Evolutionary conservation across 2,329 filamentous ascomycete genomes (phyloP).

Genomic region (Mariannaea elegans): DNA sequence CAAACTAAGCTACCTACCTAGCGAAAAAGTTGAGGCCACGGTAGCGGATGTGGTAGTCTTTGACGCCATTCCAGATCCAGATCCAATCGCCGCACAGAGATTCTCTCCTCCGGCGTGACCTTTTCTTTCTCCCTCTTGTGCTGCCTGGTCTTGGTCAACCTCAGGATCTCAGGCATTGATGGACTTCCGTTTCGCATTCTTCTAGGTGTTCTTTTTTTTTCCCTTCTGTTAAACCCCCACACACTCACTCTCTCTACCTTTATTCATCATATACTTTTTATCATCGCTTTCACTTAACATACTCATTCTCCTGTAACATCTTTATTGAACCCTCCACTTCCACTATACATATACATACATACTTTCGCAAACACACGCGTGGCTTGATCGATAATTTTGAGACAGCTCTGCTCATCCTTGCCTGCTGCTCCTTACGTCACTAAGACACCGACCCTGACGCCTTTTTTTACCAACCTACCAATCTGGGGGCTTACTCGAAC

Average conservation of each 20-base stretch:
- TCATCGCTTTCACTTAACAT: background rate
- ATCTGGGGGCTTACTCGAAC: background rate
- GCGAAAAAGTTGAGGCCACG: constrained; percentile 12
- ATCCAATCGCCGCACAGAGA: constrained; percentile 8
- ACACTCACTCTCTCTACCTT: background rate
- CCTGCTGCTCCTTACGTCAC: constrained; percentile 8
- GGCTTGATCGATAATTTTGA: background rate
- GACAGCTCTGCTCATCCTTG: constrained; percentile 3
- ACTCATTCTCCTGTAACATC: background rate
- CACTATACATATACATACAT: background rate
- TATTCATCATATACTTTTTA: background rate
- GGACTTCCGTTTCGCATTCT: background rate
- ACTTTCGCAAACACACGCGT: too few relatives aligned
- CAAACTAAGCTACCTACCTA: too few relatives aligned
- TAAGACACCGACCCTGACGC: constrained; percentile 3
- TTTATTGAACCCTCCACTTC: background rate
- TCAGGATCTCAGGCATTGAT: background rate
- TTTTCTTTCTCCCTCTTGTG: background rate
- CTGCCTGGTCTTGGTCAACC: constrained; percentile 12
- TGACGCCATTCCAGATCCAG: constrained; percentile 19
- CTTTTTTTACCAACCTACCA: background rate
- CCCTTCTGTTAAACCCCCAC: background rate
- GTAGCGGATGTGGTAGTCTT: constrained; percentile 15
- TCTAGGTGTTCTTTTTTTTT: constrained; percentile 1
- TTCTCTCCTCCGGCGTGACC: constrained; percentile 1